Conservation (phyloP, 306 rosid species). For the Sphenostylis stenocarpa region DNA sequence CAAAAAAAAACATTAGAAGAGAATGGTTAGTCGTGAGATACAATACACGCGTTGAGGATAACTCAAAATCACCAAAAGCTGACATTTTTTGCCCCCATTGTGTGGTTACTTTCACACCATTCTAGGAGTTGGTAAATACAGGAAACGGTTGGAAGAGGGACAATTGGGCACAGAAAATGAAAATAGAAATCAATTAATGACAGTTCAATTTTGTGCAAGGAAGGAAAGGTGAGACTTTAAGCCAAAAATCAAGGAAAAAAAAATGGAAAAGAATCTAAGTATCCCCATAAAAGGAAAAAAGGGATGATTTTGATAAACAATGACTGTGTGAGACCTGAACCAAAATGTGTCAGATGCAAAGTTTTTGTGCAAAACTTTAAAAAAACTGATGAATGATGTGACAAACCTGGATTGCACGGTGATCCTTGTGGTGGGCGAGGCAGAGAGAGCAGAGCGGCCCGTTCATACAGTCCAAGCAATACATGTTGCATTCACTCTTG, state of each 20-base stretch:
- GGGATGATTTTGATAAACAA: constrained; percentile 19
- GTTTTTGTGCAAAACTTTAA: background rate
- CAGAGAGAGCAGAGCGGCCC: constrained; percentile 95
- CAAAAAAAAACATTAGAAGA: background rate
- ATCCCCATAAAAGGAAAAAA: constrained; percentile 34
- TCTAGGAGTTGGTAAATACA: constrained; percentile 31
- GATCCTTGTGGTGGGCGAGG: constrained; percentile 77
- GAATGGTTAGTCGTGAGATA: background rate
- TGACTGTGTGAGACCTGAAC: constrained; percentile 6
- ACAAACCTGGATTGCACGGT: constrained; percentile 83
- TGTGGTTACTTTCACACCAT: background rate
- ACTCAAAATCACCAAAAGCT: background rate
- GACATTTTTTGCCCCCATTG: background rate
- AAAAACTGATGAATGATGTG: background rate
- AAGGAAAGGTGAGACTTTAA: background rate
- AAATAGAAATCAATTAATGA: constrained; percentile 16
- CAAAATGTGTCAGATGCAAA: constrained; percentile 28
- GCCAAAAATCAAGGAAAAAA: background rate
- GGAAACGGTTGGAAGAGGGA: constrained; percentile 1
- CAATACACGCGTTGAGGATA: background rate
- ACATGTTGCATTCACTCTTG: constrained; percentile 98
- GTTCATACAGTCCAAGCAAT: constrained; percentile 94
- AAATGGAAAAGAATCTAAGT: constrained; percentile 18
- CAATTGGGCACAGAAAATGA: constrained; percentile 1
- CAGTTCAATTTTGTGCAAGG: background rate